Base-by-base conservation (phyloP, 2,329 filamentous ascomycete species). In the Incumbomyces lentus region DNA sequence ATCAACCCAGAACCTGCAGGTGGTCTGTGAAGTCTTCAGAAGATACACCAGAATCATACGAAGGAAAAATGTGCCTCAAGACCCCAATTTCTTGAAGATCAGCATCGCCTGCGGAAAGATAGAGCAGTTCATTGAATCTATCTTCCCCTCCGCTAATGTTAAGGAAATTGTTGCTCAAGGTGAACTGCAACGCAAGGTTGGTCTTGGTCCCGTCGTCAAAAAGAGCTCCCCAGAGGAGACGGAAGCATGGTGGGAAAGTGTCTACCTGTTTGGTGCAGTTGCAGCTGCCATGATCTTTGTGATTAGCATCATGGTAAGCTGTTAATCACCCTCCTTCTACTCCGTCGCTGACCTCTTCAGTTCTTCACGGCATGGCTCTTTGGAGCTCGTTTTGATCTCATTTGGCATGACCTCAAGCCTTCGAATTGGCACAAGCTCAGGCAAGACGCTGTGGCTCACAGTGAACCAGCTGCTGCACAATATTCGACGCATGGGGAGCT, bases 51-150 rank as follows among this genome's bases (percentile, higher is more conserved):
- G 84, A 57, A 79, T 77, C 64, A 96, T 98, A 64, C 84, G 89
- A 60, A 81, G 84, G 72, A 95, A 92, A 78, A 96, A 95, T 66
- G 86, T 89, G 53, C 90, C 92, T 0, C 81, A 82, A 58, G 92
- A 98, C 60, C 92, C 90, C 37, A 90, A 89, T 63, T 98, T 84
- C 69, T 70, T 95, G 38, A 82, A 86, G 60, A 95, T 98, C 61
- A 95, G 88, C 66, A 80, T 88, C 53, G 83, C 85, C 46, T 94
- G 90, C 62, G 90, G 79, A 60, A 88, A 86, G 76, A 86, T 90
- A 64, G 58, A 69, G 59, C 51, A 49, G 32, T 49, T 42, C 22
- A 94, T 96, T 62, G 90, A 96, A 66, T 82, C 81, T 4, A 80
- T 96, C 56, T 96, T 89, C 78, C 92, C 92, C 2, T 76, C 79